Conservation (phyloP, 1,139 yeast species). For the Saccharomyces hybrid region DNA sequence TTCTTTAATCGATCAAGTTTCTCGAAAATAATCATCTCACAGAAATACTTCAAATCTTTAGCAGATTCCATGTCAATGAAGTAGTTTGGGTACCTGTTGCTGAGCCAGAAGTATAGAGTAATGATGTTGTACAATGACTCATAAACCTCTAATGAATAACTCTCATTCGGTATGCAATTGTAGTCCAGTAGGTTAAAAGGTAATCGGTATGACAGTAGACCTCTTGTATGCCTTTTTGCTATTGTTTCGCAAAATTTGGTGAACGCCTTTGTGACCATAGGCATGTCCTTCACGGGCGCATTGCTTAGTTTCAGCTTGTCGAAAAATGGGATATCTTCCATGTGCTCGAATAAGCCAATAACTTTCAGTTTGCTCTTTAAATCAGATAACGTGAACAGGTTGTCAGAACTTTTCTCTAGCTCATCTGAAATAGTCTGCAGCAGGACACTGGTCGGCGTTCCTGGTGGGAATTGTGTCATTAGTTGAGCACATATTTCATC, state of each 20-base stretch:
- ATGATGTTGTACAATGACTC: slow-evolving; percentile 68
- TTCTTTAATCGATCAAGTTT: slow-evolving; percentile 38
- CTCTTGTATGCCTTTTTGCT: slow-evolving; percentile 26
- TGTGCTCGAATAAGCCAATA: slow-evolving; percentile 39
- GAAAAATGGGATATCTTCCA: slow-evolving; percentile 33
- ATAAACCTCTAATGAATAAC: slow-evolving; percentile 41
- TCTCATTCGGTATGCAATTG: slow-evolving; percentile 22
- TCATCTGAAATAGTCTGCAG: slow-evolving; percentile 43
- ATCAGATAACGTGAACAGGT: slow-evolving; percentile 23
- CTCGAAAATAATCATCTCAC: slow-evolving; percentile 60
- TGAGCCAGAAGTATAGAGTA: slow-evolving; percentile 73
- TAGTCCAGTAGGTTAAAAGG: slow-evolving; percentile 28
- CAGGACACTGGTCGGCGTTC: slow-evolving; percentile 40
- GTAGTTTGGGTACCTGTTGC: slow-evolving; percentile 76
- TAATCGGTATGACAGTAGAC: slow-evolving; percentile 30
- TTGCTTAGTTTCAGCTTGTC: slow-evolving; percentile 55
- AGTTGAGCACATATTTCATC: slow-evolving; percentile 42
- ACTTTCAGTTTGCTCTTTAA: slow-evolving; percentile 39
- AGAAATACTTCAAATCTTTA: slow-evolving; percentile 51
- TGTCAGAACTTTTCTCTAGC: slow-evolving; percentile 28
- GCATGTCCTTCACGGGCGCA: slow-evolving; percentile 44
- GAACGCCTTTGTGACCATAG: slow-evolving; percentile 29
- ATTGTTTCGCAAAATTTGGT: slow-evolving; percentile 29
- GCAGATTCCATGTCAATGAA: slow-evolving; percentile 77
- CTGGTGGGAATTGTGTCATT: slow-evolving; percentile 42